Evolutionary conservation across 768 basidiomycete genomes (phyloP).

Genomic region (Neoboletus brunneissimus): DNA sequence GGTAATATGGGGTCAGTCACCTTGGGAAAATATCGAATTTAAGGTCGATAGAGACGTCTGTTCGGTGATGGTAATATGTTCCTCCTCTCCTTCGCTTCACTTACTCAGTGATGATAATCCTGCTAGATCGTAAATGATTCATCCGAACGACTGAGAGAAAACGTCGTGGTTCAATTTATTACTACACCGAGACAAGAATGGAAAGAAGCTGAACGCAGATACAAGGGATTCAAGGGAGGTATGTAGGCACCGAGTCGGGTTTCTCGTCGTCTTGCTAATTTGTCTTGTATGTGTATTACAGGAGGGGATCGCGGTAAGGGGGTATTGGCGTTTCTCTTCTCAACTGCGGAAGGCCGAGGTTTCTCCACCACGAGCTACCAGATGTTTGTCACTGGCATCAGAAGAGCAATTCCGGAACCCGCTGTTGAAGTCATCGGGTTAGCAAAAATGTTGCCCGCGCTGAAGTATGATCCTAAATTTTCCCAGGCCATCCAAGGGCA

Average conservation of each 20-base stretch:
- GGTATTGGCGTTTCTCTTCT: slow-evolving; percentile 21
- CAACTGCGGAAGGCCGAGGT: slow-evolving; percentile 14
- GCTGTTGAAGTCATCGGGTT: slow-evolving; percentile 13
- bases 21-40: slow-evolving; percentile 13
- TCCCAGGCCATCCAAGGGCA: slow-evolving; percentile 17
- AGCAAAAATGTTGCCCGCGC: background rate
- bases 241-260: background rate
- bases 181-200: slow-evolving; percentile 4
- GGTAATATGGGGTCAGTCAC: slow-evolving; percentile 10
- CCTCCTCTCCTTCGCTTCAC: background rate
- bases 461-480: background rate
- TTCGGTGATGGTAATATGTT: slow-evolving; percentile 14
- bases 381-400: slow-evolving; percentile 12
- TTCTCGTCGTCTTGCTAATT: background rate
- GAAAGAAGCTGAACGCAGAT: slow-evolving; percentile 7
- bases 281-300: slow-evolving; percentile 5
- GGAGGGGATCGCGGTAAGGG: slow-evolving; percentile 10
- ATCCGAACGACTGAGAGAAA: slow-evolving; percentile 2
- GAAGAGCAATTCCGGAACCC: background rate
- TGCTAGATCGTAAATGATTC: slow-evolving; percentile 27
- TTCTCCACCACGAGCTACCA: slow-evolving; percentile 26
- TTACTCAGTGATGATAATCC: background rate
- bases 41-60: slow-evolving; percentile 15
- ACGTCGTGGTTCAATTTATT: slow-evolving; percentile 24
- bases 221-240: slow-evolving; percentile 27